Evolutionary conservation across 2,329 filamentous ascomycete species (phyloP).

Genomic region (Monilinia polystroma): DNA sequence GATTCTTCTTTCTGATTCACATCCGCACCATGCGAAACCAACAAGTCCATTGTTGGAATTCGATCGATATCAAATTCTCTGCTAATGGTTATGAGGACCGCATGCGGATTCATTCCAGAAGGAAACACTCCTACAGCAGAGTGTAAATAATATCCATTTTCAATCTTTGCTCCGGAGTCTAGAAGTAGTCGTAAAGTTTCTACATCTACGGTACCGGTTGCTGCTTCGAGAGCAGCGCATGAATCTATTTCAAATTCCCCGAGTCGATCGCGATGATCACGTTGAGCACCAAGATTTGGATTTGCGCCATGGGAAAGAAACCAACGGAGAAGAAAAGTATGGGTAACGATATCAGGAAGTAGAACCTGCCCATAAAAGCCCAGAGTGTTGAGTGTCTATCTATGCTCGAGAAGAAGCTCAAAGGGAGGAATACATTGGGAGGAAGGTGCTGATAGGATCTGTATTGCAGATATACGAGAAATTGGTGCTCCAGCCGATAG

Average conservation of each 20-base stretch:
- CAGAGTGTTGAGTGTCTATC: constrained; percentile 1
- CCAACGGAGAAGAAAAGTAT: background rate
- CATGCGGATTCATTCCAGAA: background rate
- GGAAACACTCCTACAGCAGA: background rate
- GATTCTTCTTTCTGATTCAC: background rate
- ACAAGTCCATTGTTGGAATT: background rate
- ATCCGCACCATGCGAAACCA: background rate
- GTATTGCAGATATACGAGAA: background rate
- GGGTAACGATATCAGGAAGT: background rate
- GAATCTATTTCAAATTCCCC: background rate
- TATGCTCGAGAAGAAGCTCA: background rate
- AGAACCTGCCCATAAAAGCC: background rate
- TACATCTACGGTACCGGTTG: constrained; percentile 1
- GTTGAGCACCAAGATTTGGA: constrained; percentile 4
- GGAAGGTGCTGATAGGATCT: background rate
- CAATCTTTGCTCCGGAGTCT: background rate
- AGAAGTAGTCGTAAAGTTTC: background rate
- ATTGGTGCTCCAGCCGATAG: constrained; percentile 4
- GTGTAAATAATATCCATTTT: background rate
- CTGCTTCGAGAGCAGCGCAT: background rate
- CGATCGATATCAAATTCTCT: background rate
- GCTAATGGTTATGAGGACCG: background rate
- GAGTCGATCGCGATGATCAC: background rate
- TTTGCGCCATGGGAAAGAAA: constrained; percentile 5
- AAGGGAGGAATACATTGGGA: background rate